Evolutionary conservation across 805 yeast genomes (phyloP).

Genomic region (Myxozyma mucilagina): DNA sequence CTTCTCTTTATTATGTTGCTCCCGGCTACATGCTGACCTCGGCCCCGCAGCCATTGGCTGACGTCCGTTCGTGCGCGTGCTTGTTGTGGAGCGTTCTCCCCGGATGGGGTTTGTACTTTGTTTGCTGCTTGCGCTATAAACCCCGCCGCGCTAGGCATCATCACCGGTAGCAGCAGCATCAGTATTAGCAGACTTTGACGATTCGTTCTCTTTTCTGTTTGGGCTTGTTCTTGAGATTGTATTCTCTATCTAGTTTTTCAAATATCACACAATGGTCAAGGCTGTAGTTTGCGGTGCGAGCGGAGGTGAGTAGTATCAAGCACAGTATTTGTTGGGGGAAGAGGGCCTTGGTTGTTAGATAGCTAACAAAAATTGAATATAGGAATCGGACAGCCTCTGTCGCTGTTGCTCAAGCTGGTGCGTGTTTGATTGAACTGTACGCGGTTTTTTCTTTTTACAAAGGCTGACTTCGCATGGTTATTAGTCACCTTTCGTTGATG

Average conservation of each 20-base stretch:
- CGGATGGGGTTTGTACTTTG: no score
- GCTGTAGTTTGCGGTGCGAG: conserved; percentile 70
- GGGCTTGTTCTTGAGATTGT: not conserved
- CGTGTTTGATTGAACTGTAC: not conserved
- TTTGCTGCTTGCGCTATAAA: no score
- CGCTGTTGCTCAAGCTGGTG: conserved; percentile 68
- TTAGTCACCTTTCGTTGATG: conserved; percentile 55
- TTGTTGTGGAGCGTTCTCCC: no score
- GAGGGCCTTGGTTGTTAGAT: not conserved
- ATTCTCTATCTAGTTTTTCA: not conserved
- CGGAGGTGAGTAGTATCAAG: conserved; percentile 27
- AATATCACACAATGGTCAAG: conserved; percentile 39
- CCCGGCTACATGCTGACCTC: no score
- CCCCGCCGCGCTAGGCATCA: no score
- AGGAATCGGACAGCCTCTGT: conserved; percentile 91
- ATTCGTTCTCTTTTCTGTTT: not conserved
- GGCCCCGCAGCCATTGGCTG: no score
- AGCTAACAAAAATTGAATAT: not conserved
- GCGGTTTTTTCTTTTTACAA: not conserved
- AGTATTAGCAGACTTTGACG: no score
- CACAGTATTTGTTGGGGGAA: no score
- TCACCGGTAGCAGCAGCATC: no score
- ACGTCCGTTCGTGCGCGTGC: no score
- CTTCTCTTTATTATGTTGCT: no score
- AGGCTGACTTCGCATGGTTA: not conserved